These are phyloP conservation scores for Fusarium nygamai DNA, from an alignment of 2,329 filamentous ascomycete species.

Conservation along the genomic window DNA sequence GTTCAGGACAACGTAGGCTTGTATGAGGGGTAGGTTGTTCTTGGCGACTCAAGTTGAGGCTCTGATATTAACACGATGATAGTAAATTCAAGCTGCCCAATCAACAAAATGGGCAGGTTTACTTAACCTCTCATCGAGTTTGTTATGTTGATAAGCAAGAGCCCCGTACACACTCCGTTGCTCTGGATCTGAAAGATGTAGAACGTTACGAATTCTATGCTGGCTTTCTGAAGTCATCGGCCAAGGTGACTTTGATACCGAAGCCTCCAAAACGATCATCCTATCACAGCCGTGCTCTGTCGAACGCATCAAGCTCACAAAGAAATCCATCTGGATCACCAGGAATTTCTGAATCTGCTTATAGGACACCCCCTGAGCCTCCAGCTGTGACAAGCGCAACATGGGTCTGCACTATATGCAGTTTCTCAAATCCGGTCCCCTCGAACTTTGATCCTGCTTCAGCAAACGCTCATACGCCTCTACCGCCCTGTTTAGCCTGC, in stretches of 20 bases:
- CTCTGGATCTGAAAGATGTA: slow-evolving; percentile 88
- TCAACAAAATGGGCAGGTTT: slow-evolving; percentile 95
- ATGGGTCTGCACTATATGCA: slow-evolving; percentile 97
- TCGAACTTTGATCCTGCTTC: slow-evolving; percentile 91
- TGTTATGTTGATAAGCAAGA: slow-evolving; percentile 94
- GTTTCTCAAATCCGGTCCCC: slow-evolving; percentile 91
- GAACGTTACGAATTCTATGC: slow-evolving; percentile 93
- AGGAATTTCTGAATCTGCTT: slow-evolving; percentile 54
- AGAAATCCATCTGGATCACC: slow-evolving; percentile 60
- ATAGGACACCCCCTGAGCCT: slow-evolving; percentile 53
- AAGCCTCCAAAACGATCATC: slow-evolving; percentile 78
- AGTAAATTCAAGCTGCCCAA: slow-evolving; percentile 96
- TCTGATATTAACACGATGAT: slow-evolving; percentile 24
- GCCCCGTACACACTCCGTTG: slow-evolving; percentile 84
- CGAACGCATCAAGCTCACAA: slow-evolving; percentile 56
- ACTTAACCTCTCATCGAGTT: slow-evolving; percentile 92
- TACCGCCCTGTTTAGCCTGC: slow-evolving; percentile 90
- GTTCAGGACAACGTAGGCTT: slow-evolving; percentile 97
- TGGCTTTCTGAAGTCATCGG: slow-evolving; percentile 92
- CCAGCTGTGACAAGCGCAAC: slow-evolving; percentile 71
- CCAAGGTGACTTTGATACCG: slow-evolving; percentile 89
- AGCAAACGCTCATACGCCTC: slow-evolving; percentile 79
- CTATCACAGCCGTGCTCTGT: slow-evolving; percentile 63
- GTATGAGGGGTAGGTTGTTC: slow-evolving; percentile 85
- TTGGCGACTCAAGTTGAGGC: background rate